Conservation (phyloP, 306 rosid species). For the Cucurbita argyrosperma region DNA sequence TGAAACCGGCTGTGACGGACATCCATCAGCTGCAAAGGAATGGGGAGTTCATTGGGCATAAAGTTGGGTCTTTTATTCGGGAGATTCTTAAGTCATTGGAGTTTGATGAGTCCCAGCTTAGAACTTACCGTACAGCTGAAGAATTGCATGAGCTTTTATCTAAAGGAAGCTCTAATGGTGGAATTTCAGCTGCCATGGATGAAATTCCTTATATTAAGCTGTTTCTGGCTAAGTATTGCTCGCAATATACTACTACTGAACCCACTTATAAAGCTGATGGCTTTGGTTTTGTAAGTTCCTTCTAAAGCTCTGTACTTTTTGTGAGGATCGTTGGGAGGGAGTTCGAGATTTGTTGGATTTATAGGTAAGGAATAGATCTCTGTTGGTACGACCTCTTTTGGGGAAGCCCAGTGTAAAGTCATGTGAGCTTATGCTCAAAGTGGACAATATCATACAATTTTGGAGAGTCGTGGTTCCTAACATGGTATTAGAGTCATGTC, state of each 20-base stretch:
- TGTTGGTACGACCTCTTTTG: too few species aligned
- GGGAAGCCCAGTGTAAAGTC: too few species aligned
- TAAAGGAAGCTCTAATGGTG: constrained; percentile 32
- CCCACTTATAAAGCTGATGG: constrained; percentile 38
- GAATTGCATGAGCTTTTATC: constrained; percentile 25
- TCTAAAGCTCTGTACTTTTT: too few species aligned
- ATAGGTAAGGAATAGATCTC: too few species aligned
- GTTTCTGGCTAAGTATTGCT: constrained; percentile 26
- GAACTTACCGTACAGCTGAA: constrained; percentile 12
- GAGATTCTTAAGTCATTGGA: constrained; percentile 21
- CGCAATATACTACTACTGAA: constrained; percentile 24
- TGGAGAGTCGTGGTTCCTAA: too few species aligned
- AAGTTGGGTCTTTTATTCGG: constrained; percentile 22
- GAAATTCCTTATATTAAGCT: constrained; percentile 28
- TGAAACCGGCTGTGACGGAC: constrained; percentile 31
- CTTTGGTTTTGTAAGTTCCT: constrained; percentile 49
- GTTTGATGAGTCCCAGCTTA: constrained; percentile 22
- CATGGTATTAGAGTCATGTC: too few species aligned
- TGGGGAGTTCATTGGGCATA: constrained; percentile 31
- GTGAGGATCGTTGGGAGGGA: too few species aligned
- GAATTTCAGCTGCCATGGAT: constrained; percentile 39
- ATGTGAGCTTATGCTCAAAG: too few species aligned
- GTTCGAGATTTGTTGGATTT: too few species aligned
- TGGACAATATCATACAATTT: too few species aligned
- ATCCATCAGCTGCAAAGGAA: constrained; percentile 18